A percentile compares a stretch with the other conserved stretches of the same genome.
These are phyloP conservation scores for Henningerozyma blattae DNA, from an alignment of 805 yeast genomes.

Conservation along the genomic window DNA sequence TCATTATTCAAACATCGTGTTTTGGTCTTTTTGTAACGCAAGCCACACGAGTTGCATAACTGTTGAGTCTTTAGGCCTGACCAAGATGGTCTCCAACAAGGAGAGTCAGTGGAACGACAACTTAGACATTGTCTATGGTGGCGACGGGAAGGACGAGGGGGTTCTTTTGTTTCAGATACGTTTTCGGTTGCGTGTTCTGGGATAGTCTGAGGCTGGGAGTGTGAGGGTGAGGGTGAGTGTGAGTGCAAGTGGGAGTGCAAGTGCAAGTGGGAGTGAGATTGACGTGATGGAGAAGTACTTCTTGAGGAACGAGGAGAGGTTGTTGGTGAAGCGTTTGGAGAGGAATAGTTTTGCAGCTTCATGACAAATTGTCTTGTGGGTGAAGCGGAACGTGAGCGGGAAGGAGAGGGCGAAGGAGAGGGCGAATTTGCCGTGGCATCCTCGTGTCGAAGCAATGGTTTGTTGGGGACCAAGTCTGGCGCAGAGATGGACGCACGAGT, in stretches of 20 bases:
- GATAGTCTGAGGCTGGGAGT: constrained; percentile 1
- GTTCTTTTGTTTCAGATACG: not conserved
- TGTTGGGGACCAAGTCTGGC: not conserved
- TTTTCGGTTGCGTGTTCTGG: constrained; percentile 1
- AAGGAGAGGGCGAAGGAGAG: not conserved
- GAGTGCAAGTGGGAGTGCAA: constrained; percentile 2
- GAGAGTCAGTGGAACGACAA: constrained; percentile 82
- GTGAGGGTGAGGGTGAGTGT: constrained; percentile 1
- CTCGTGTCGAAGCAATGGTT: not conserved
- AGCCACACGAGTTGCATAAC: constrained; percentile 91
- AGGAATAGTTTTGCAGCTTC: constrained; percentile 6
- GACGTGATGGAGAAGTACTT: not conserved
- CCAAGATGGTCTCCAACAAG: constrained; percentile 99
- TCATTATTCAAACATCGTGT: constrained; percentile 69
- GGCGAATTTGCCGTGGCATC: too few species aligned
- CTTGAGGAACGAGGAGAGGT: not conserved
- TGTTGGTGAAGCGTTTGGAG: not conserved
- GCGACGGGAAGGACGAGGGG: constrained; percentile 1
- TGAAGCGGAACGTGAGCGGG: constrained; percentile 3
- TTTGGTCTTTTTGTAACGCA: constrained; percentile 86
- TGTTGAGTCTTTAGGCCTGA: constrained; percentile 73
- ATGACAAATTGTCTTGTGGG: constrained; percentile 12
- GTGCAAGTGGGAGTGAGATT: not conserved
- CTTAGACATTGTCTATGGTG: constrained; percentile 64
- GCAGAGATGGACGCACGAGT: constrained; percentile 12